Base-by-base conservation (phyloP, 2,329 filamentous ascomycete genomes). In the Phoma sp. region DNA sequence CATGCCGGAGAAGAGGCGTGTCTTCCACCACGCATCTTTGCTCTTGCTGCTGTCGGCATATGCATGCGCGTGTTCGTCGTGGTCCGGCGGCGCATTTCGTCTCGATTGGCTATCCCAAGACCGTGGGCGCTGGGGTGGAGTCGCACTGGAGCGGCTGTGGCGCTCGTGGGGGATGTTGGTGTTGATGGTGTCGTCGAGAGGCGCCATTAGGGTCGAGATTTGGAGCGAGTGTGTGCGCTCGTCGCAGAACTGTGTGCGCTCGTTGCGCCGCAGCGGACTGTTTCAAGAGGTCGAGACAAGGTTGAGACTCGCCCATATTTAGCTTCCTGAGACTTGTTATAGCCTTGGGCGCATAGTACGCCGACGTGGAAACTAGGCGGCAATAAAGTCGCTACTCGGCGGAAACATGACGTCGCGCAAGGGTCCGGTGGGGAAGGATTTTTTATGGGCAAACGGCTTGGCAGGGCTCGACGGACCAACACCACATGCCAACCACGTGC, bases 1-100 rank as follows among this genome's bases (percentile, higher is more conserved):
- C 85, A 96, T 96, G 67, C 92, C 92, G 33, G 85, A 85, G 74
- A 94, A 94, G 44, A 89, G 80, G 44, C 82, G 82, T 22, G 93
- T 84, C 69, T 84, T 88, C 88, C 89, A 95, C 91, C 91, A 94
- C 7, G 59, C 57, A 39, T 55, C 55, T 27, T 64, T 19, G 29
- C 29, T 31, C 29, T 15, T 31, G 29, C 29, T 4, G 12, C 15
- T 4, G 29, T 10, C 12, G 3, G 4, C 12, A 31, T 1, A 12
- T 5, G 12, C 29, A 13, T 31, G 29, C 5, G 29, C 12, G 3
- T 15, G 4, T 4, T 31, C 29, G 12, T 10, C 29, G 29, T 13
- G 12, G 10, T 13, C 12, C 10, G 29, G 3, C 29, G 29, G 29
- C 29, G 29, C n/a, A 6, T 15, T 7, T 6, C 15, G 32, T 7